Conservation (phyloP, 2,329 filamentous ascomycete species). For the Sordariomycetes sp. region DNA sequence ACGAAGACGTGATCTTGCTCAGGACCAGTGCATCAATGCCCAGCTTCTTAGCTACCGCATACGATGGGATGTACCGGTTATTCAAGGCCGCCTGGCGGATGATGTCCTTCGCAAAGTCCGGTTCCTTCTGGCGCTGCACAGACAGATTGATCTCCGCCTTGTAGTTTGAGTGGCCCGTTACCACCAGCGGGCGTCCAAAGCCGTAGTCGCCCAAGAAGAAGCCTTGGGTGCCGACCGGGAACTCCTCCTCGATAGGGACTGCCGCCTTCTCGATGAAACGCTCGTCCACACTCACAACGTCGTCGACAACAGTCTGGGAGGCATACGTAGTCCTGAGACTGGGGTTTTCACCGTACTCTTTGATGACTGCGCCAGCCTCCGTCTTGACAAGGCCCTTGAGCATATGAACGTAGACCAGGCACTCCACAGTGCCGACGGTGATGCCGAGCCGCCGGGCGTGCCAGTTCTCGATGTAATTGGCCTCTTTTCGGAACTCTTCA, state of each 20-base stretch:
- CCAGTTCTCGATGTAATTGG: slow-evolving; percentile 69
- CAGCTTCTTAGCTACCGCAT: slow-evolving; percentile 73
- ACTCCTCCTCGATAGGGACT: slow-evolving; percentile 84
- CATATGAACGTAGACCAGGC: slow-evolving; percentile 85
- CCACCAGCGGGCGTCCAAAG: slow-evolving; percentile 81
- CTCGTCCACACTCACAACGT: slow-evolving; percentile 81
- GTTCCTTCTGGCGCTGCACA: slow-evolving; percentile 59
- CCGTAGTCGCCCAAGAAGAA: slow-evolving; percentile 94
- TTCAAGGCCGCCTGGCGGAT: slow-evolving; percentile 58
- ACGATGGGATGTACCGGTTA: slow-evolving; percentile 77
- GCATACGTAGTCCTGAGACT: slow-evolving; percentile 85
- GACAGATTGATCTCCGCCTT: slow-evolving; percentile 75
- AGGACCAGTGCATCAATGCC: slow-evolving; percentile 76
- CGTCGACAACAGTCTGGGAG: slow-evolving; percentile 81
- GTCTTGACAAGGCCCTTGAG: slow-evolving; percentile 85
- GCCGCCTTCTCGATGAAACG: slow-evolving; percentile 86
- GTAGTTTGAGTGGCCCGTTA: slow-evolving; percentile 61
- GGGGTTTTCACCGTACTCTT: slow-evolving; percentile 80
- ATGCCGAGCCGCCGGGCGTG: slow-evolving; percentile 90
- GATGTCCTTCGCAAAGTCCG: slow-evolving; percentile 69
- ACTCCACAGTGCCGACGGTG: slow-evolving; percentile 76
- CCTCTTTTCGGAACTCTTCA: slow-evolving; percentile 73
- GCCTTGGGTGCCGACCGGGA: slow-evolving; percentile 68
- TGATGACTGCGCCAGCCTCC: slow-evolving; percentile 80
- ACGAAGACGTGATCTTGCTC: slow-evolving; percentile 93